Percentiles rank a stretch among this genome's conserved stretches.
Conservation (phyloP, 176 grass and related monocot genomes). For the Dendrocalamus sinicus region DNA sequence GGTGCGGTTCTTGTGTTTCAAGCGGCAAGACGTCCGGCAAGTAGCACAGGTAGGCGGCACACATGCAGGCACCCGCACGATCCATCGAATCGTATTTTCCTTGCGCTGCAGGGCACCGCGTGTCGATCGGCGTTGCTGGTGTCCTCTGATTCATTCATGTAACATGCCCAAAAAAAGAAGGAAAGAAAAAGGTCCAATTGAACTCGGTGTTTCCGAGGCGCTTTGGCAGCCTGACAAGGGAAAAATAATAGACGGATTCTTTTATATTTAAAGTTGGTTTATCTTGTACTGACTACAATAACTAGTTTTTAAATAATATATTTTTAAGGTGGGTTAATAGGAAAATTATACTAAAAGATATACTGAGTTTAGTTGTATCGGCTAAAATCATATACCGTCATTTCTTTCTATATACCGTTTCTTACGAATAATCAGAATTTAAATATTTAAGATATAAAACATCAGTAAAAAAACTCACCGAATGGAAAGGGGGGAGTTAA, state of each 20-base stretch:
- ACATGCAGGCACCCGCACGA: no score
- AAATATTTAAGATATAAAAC: no score
- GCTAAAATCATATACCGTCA: rapidly evolving
- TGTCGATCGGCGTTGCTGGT: neutral
- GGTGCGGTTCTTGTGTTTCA: neutral
- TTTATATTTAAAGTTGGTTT: no score
- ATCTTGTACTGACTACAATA: no score
- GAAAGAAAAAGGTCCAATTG: neutral
- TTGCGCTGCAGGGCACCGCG: neutral
- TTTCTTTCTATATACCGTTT: rapidly evolving
- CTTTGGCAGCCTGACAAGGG: neutral
- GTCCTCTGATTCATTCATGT: neutral
- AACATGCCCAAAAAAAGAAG: neutral
- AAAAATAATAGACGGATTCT: no score
- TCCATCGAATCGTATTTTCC: neutral
- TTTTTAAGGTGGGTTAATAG: no score
- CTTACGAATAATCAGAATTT: rapidly evolving
- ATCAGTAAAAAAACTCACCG: no score
- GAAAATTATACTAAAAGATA: no score
- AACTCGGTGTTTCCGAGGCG: neutral
- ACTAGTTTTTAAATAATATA: no score
- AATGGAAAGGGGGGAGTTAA: neutral
- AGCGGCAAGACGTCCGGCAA: no score
- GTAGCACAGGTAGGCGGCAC: no score
- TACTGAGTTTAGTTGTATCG: no score